Evolutionary conservation across 108 stramenopile species (phyloP).

Genomic region (Schizochytrium sp.): DNA sequence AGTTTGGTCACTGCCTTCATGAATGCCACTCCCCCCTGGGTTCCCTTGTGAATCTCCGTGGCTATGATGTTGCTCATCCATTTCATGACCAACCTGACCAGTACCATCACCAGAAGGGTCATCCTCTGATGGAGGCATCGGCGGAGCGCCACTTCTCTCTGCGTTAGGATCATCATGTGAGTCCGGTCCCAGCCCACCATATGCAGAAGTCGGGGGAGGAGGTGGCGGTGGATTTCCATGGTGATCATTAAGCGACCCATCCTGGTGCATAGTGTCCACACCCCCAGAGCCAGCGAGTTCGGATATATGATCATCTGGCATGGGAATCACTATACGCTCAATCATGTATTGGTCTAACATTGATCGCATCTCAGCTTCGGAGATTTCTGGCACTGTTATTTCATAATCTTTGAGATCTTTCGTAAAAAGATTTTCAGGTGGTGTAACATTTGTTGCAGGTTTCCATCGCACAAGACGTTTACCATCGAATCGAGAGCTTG

Average conservation of each 20-base stretch:
- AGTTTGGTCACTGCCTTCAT: too few relatives aligned
- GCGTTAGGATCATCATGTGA: too few relatives aligned
- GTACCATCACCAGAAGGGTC: too few relatives aligned
- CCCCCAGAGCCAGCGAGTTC: not conserved
- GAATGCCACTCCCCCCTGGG: too few relatives aligned
- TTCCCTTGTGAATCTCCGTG: too few relatives aligned
- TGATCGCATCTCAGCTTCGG: conserved; percentile 11
- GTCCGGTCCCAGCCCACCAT: too few relatives aligned
- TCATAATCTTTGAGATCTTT: conserved; percentile 31
- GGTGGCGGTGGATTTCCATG: too few relatives aligned
- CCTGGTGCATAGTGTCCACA: not conserved
- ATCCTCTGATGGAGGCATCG: too few relatives aligned
- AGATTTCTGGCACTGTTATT: not conserved
- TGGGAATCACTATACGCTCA: not conserved
- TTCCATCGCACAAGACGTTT: conserved; percentile 38
- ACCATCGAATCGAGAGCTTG: conserved; percentile 14
- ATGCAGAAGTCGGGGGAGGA: too few relatives aligned
- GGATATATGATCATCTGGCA: not conserved
- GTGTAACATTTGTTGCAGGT: not conserved
- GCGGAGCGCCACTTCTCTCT: too few relatives aligned
- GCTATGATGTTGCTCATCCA: too few relatives aligned
- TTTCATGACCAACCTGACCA: too few relatives aligned
- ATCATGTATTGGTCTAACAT: conserved; percentile 4
- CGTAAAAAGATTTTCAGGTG: not conserved
- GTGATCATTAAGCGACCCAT: not conserved